A percentile compares a stretch with the other conserved stretches of the same genome.
phyloP scores from a whole-genome alignment of 164 flowering plant species.

The Santalum album region DNA sequence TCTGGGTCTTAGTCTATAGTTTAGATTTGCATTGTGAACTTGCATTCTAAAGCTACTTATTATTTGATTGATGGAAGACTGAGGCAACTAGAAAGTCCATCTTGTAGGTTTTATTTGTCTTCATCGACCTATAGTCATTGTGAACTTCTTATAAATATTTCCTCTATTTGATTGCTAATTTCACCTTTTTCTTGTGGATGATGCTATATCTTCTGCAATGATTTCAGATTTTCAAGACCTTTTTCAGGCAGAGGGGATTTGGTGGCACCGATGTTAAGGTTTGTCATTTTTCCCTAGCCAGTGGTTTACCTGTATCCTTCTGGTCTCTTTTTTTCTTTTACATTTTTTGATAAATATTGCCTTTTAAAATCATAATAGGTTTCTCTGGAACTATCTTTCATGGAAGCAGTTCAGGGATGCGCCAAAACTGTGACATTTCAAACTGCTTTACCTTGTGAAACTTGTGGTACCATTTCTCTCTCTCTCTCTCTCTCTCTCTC shows the following conservation, averaged over 20 bases:
- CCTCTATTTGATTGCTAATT: not conserved
- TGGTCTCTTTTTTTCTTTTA: not conserved
- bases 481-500: not conserved
- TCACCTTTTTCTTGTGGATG: conserved; percentile 4
- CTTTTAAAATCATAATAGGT: conserved; percentile 33
- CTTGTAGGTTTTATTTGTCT: too few relatives aligned
- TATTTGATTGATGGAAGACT: too few relatives aligned
- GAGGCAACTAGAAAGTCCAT: too few relatives aligned
- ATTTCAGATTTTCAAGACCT: conserved; percentile 35
- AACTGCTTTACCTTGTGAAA: conserved; percentile 60
- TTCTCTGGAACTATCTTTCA: conserved; percentile 68
- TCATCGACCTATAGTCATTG: not conserved
- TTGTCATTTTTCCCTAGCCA: not conserved
- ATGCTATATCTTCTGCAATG: conserved; percentile 2
- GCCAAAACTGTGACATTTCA: conserved; percentile 61
- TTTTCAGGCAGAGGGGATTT: conserved; percentile 26
- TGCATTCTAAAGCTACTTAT: too few relatives aligned
- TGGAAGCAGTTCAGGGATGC: conserved; percentile 99
- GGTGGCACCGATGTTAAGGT: conserved; percentile 75
- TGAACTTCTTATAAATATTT: not conserved
- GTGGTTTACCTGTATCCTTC: not conserved
- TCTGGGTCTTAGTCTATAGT: too few relatives aligned
- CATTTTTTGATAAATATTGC: not conserved
- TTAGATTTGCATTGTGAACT: too few relatives aligned
- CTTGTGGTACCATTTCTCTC: conserved; percentile 80